These are phyloP conservation scores for Chernovozyma aurita DNA, from an alignment of 1,139 yeast genomes.

Conservation along the genomic window DNA sequence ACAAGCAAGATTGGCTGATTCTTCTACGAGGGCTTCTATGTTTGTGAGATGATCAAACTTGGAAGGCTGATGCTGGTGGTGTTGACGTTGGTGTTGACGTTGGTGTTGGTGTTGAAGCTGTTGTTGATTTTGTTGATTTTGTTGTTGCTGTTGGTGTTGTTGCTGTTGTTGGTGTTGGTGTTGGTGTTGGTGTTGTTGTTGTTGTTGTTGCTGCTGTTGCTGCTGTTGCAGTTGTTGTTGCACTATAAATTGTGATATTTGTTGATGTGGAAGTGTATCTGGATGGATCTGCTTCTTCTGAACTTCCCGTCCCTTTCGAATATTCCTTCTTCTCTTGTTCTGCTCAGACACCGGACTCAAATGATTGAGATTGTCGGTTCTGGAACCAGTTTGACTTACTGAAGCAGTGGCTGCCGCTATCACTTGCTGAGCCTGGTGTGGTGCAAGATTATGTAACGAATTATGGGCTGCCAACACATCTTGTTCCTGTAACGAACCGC, in stretches of 20 bases:
- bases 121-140: neutral
- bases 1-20: slow-evolving; percentile 32
- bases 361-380: neutral
- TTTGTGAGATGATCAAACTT: slow-evolving; percentile 10
- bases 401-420: slow-evolving; percentile 7
- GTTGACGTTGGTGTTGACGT: slow-evolving; percentile 3
- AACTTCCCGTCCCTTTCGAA: neutral
- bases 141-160: neutral
- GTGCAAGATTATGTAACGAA: slow-evolving; percentile 15
- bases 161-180: slow-evolving; percentile 1
- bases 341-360: neutral
- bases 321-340: neutral
- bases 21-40: slow-evolving; percentile 32
- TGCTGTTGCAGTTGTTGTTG: slow-evolving; percentile 2
- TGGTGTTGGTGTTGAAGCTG: slow-evolving; percentile 2
- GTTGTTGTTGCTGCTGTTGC: neutral
- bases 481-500: slow-evolving; percentile 13
- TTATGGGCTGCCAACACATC: slow-evolving; percentile 10
- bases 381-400: slow-evolving; percentile 1
- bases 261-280: neutral
- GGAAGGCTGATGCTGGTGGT: slow-evolving; percentile 2
- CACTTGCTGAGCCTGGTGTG: slow-evolving; percentile 26
- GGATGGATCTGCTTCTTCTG: neutral
- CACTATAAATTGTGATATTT: neutral
- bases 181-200: neutral